phyloP scores from a whole-genome alignment of 176 grass and related monocot genomes.

The Poa annua region DNA sequence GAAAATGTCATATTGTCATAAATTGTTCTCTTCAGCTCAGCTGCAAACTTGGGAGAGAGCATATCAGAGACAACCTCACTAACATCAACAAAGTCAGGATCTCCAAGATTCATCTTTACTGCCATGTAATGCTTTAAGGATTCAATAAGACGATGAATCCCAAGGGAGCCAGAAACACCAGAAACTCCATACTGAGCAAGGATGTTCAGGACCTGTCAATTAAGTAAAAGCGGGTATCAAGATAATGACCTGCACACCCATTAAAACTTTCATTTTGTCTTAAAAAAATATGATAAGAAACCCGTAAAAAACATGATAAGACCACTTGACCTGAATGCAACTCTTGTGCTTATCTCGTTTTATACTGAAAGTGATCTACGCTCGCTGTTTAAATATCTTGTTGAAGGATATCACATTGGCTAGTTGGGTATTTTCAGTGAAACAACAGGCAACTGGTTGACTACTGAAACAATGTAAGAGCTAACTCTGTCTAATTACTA shows the following conservation, averaged over 20 bases:
- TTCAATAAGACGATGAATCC: constrained; percentile 79
- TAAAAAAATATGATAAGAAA: background rate
- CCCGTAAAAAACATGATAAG: background rate
- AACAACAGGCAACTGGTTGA: background rate
- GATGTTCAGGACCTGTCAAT: constrained; percentile 82
- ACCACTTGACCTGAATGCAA: background rate
- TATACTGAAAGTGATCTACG: background rate
- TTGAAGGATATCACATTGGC: background rate
- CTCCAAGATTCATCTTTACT: constrained; percentile 75
- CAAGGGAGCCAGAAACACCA: constrained; percentile 74
- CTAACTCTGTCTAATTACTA: background rate
- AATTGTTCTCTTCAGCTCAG: constrained; percentile 86
- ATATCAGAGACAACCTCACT: constrained; percentile 69
- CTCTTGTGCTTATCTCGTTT: background rate
- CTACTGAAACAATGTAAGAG: background rate
- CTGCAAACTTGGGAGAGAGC: constrained; percentile 79
- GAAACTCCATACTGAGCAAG: constrained; percentile 77
- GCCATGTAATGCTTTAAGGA: constrained; percentile 81
- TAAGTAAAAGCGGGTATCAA: background rate
- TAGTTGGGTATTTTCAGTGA: background rate
- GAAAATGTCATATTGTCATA: constrained; percentile 79
- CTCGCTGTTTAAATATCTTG: background rate
- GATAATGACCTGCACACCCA: background rate
- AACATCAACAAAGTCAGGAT: constrained; percentile 80
- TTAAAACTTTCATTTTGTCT: background rate